phyloP scores from a whole-genome alignment of 1,284 basidiomycete genomes.

The Cronartium quercuum region DNA sequence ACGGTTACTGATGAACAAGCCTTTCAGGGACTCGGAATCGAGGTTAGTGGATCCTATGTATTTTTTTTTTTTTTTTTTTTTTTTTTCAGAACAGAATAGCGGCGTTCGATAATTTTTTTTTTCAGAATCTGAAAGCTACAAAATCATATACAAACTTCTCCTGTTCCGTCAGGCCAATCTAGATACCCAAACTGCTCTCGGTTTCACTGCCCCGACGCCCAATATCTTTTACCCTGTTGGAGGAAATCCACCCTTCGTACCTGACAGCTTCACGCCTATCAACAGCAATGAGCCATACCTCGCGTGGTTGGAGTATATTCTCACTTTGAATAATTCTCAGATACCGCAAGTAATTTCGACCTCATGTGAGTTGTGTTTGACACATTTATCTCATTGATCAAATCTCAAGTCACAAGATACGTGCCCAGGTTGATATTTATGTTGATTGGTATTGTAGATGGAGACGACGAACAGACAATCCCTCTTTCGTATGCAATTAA shows the following conservation, averaged over 20 bases:
- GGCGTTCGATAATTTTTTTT: too few relatives aligned
- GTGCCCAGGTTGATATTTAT: neutral
- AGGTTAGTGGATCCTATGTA: neutral
- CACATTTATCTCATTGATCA: neutral
- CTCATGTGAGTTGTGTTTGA: constrained; percentile 16
- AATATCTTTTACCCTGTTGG: constrained; percentile 28
- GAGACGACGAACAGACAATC: constrained; percentile 44
- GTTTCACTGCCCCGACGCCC: constrained; percentile 23
- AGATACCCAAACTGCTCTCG: constrained; percentile 23
- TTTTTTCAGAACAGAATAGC: too few relatives aligned
- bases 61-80: neutral
- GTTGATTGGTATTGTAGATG: constrained; percentile 12
- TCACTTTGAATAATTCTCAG: neutral
- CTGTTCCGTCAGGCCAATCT: constrained; percentile 15
- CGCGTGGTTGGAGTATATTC: constrained; percentile 27
- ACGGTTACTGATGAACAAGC: constrained; percentile 8
- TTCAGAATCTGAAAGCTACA: neutral
- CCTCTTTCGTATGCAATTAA: constrained; percentile 40
- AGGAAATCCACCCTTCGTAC: constrained; percentile 19
- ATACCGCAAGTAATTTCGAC: constrained; percentile 31
- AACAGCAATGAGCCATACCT: constrained; percentile 36
- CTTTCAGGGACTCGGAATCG: constrained; percentile 7
- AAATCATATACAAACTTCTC: neutral
- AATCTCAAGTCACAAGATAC: neutral
- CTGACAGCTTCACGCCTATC: constrained; percentile 8